Percentiles rank a stretch among this genome's conserved stretches.
These are phyloP conservation scores for Phoma sp. DNA, from an alignment of 2,329 filamentous ascomycete species.

Conservation along the genomic window DNA sequence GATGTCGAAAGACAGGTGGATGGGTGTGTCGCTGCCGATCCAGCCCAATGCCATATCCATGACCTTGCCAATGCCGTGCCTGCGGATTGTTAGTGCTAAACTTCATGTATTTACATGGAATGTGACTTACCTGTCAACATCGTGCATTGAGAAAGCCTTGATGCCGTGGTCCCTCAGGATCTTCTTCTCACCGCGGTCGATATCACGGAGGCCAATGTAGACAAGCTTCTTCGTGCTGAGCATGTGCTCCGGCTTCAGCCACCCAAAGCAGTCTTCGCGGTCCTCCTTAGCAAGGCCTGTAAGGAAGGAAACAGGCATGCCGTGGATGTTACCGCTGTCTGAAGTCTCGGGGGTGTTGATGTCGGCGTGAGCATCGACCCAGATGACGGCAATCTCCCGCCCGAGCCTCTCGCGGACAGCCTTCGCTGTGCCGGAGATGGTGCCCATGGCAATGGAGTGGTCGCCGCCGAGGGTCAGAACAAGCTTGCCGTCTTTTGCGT, in stretches of 20 bases:
- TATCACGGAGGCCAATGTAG: slow-evolving; percentile 93
- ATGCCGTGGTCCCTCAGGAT: slow-evolving; percentile 87
- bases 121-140: slow-evolving; percentile 78
- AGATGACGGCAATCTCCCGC: slow-evolving; percentile 91
- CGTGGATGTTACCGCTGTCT: slow-evolving; percentile 91
- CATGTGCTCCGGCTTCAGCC: slow-evolving; percentile 76
- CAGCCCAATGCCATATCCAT: slow-evolving; percentile 98
- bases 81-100: slow-evolving; percentile 42
- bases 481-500: slow-evolving; percentile 81
- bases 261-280: slow-evolving; percentile 82
- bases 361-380: slow-evolving; percentile 97
- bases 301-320: slow-evolving; percentile 94
- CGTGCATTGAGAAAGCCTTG: slow-evolving; percentile 98
- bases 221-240: slow-evolving; percentile 84
- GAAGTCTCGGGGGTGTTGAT: slow-evolving; percentile 96
- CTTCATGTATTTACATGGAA: too few relatives aligned
- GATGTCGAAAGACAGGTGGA: slow-evolving; percentile 96
- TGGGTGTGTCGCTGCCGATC: slow-evolving; percentile 92
- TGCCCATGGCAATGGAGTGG: slow-evolving; percentile 95
- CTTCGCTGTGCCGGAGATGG: slow-evolving; percentile 83
- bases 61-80: slow-evolving; percentile 90
- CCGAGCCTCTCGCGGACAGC: slow-evolving; percentile 82
- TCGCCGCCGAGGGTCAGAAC: slow-evolving; percentile 94
- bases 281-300: slow-evolving; percentile 82
- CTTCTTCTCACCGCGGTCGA: slow-evolving; percentile 92